Evolutionary conservation across 2,329 filamentous ascomycete genomes (phyloP).

Genomic region (Neopestalotiopsis rosae): DNA sequence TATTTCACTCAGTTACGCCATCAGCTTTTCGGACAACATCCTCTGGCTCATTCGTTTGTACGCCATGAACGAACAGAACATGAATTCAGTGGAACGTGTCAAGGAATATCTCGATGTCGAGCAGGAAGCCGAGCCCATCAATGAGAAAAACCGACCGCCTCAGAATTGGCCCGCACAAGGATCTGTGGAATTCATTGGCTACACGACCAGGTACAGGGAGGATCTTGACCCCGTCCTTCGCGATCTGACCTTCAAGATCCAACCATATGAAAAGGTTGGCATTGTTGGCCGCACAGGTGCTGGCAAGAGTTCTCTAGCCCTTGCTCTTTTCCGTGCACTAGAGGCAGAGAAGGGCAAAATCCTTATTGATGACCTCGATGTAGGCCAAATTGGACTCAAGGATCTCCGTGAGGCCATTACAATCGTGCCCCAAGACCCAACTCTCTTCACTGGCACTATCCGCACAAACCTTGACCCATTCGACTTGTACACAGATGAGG

Average conservation of each 20-base stretch:
- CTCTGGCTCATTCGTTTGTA: slow-evolving; percentile 96
- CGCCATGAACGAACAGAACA: slow-evolving; percentile 95
- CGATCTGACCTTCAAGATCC: slow-evolving; percentile 84
- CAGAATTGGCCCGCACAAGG: slow-evolving; percentile 86
- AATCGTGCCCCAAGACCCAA: slow-evolving; percentile 97
- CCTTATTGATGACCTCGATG: slow-evolving; percentile 88
- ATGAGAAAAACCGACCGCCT: slow-evolving; percentile 79
- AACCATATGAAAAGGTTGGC: slow-evolving; percentile 88
- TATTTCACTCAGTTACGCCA: slow-evolving; percentile 92
- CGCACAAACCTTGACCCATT: slow-evolving; percentile 95
- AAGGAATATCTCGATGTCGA: slow-evolving; percentile 98
- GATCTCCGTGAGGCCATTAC: slow-evolving; percentile 94
- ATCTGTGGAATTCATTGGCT: slow-evolving; percentile 84
- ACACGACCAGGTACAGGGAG: slow-evolving; percentile 85
- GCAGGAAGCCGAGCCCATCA: slow-evolving; percentile 81
- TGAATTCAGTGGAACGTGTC: slow-evolving; percentile 98
- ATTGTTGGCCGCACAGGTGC: slow-evolving; percentile 96
- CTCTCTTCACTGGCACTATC: slow-evolving; percentile 90
- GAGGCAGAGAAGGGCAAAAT: slow-evolving; percentile 92
- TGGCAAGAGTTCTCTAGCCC: slow-evolving; percentile 92
- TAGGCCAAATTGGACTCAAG: slow-evolving; percentile 87
- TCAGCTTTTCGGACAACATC: slow-evolving; percentile 96
- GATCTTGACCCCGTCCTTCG: slow-evolving; percentile 89
- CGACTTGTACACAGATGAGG: slow-evolving; percentile 82
- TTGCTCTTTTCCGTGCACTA: slow-evolving; percentile 91